Conservation (phyloP, 2,329 filamentous ascomycete species). For the Botrytis medusae region DNA sequence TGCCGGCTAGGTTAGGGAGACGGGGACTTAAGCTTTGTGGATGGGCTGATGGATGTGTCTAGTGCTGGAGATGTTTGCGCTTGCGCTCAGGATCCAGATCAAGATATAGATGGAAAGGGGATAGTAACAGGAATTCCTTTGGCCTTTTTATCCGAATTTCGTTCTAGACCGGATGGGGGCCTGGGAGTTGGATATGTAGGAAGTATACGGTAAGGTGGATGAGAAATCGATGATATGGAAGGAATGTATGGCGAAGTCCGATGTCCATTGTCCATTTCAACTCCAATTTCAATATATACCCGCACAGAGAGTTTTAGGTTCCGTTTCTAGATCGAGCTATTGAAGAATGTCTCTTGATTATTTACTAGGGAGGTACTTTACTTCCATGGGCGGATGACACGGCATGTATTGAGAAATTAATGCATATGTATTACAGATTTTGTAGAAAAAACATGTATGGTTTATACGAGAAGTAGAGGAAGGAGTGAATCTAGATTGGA, state of each 20-base stretch:
- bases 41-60: neutral
- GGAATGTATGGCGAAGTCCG: neutral
- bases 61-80: neutral
- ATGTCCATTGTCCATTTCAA: neutral
- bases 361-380: neutral
- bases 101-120: neutral
- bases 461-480: too few relatives aligned
- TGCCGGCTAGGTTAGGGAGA: neutral
- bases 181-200: neutral
- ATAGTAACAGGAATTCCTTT: neutral
- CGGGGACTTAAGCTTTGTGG: neutral
- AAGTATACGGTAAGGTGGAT: neutral
- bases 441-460: neutral
- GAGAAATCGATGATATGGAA: neutral
- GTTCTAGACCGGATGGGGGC: neutral
- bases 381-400: neutral
- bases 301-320: neutral
- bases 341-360: neutral
- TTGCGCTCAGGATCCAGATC: neutral
- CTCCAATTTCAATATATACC: neutral
- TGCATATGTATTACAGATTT: neutral
- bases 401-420: accelerated
- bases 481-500: too few relatives aligned
- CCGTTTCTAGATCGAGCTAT: neutral
- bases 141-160: accelerated